These are phyloP conservation scores for Telopea speciosissima DNA, from an alignment of 177 flowering plant genomes.

Conservation along the genomic window DNA sequence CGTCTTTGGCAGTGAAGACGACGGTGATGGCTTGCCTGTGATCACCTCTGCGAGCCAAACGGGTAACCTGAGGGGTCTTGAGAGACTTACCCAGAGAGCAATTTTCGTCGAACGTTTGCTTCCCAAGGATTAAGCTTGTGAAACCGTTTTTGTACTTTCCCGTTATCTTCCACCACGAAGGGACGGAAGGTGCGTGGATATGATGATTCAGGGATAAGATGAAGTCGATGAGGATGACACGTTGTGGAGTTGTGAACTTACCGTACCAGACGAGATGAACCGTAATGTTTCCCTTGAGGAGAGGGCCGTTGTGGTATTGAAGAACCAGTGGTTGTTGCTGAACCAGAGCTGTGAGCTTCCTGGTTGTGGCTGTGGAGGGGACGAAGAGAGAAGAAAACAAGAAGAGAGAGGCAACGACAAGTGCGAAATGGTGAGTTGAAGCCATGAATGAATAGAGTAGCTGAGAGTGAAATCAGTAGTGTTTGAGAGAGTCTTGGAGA, in stretches of 20 bases:
- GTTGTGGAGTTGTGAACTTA: constrained; percentile 15
- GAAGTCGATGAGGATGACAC: constrained; percentile 17
- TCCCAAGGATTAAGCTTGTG: constrained; percentile 11
- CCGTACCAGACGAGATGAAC: constrained; percentile 24
- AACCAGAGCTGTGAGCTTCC: constrained; percentile 6
- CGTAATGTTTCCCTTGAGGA: constrained; percentile 15
- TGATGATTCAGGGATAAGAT: constrained; percentile 8
- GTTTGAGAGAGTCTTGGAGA: not conserved
- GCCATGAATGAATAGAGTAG: not conserved
- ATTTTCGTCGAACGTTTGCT: constrained; percentile 12
- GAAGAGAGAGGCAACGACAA: not conserved
- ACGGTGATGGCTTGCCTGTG: constrained; percentile 16
- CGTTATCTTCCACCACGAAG: constrained; percentile 25
- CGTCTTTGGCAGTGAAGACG: constrained; percentile 18
- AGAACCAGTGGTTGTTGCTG: constrained; percentile 10
- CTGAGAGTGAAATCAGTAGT: not conserved
- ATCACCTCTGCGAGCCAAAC: constrained; percentile 15
- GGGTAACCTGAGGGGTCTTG: constrained; percentile 6
- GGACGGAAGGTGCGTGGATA: constrained; percentile 8
- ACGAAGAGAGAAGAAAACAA: not conserved
- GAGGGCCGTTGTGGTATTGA: constrained; percentile 22
- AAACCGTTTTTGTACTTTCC: constrained; percentile 9
- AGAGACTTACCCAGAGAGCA: constrained; percentile 22
- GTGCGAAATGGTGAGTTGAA: not conserved
- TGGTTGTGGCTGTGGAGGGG: constrained; percentile 3